These are phyloP conservation scores for Uronychia setigera DNA, from an alignment of 73 alveolate genomes.

Conservation along the genomic window DNA sequence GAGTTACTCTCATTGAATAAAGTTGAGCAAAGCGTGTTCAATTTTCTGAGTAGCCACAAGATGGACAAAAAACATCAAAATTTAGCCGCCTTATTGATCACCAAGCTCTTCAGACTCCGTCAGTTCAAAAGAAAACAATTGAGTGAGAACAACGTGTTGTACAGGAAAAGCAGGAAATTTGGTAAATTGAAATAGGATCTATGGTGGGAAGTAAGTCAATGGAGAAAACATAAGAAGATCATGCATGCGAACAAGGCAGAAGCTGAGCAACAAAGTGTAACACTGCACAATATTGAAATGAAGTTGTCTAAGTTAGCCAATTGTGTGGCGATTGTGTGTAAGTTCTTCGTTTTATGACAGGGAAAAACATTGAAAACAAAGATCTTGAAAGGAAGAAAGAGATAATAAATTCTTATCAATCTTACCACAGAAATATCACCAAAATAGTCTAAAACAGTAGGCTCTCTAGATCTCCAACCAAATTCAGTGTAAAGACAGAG, in stretches of 20 bases:
- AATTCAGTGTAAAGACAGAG: background rate
- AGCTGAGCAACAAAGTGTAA: background rate
- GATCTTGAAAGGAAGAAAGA: background rate
- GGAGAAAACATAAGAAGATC: background rate
- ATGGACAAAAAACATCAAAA: background rate
- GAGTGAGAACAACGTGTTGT: background rate
- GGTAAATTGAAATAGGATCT: background rate
- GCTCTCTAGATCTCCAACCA: background rate
- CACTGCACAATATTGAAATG: background rate
- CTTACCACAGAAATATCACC: background rate
- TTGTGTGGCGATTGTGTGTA: background rate
- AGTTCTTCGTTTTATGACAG: background rate
- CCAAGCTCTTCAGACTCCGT: background rate
- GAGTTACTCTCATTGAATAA: background rate
- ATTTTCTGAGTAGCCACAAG: background rate
- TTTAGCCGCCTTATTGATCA: background rate
- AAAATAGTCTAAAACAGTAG: background rate
- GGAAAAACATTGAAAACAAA: background rate
- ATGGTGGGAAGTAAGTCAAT: background rate
- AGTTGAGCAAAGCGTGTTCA: background rate
- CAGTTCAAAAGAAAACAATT: background rate
- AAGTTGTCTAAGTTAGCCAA: background rate
- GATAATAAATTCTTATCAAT: background rate
- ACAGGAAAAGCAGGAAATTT: background rate
- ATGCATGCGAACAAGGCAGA: background rate